These are phyloP conservation scores for Bathelium albidoporum DNA, from an alignment of 495 filamentous ascomycete genomes.

Conservation along the genomic window DNA sequence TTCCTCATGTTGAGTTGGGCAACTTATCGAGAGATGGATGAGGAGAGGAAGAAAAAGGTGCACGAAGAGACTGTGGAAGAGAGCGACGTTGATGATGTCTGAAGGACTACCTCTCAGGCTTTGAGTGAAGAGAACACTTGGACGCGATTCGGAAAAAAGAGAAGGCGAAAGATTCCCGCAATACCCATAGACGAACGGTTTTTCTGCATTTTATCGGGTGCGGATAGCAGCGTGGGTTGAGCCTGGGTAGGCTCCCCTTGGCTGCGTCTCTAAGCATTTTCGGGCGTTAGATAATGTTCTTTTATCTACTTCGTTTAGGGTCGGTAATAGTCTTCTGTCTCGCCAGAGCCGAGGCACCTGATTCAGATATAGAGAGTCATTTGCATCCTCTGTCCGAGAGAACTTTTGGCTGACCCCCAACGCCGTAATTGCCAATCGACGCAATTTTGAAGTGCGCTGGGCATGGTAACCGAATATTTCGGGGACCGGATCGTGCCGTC, in stretches of 20 bases:
- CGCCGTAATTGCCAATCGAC: not conserved
- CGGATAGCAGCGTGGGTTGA: not conserved
- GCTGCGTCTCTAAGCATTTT: not conserved
- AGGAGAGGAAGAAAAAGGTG: slow-evolving; percentile 56
- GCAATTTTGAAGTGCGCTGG: not conserved
- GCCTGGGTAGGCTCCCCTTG: not conserved
- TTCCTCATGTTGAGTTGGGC: slow-evolving; percentile 82
- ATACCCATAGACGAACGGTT: not conserved
- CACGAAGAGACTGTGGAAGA: slow-evolving; percentile 33
- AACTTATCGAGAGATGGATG: slow-evolving; percentile 83
- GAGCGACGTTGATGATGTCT: slow-evolving; percentile 31
- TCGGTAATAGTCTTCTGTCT: not conserved
- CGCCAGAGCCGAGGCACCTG: too few relatives aligned
- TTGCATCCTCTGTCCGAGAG: not conserved
- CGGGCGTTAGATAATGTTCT: not conserved
- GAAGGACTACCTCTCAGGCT: not conserved
- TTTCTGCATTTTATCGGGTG: not conserved
- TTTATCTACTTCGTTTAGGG: not conserved
- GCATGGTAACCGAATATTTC: not conserved
- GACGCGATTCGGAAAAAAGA: not conserved
- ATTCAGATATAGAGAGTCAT: too few relatives aligned
- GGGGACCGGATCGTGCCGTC: not conserved
- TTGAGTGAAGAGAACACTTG: not conserved
- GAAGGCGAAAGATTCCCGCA: not conserved
- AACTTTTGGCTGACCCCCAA: not conserved